Percentiles rank a stretch among this genome's conserved stretches.
These are phyloP conservation scores for Apodospora peruviana DNA, from an alignment of 495 filamentous ascomycete genomes.

Conservation along the genomic window DNA sequence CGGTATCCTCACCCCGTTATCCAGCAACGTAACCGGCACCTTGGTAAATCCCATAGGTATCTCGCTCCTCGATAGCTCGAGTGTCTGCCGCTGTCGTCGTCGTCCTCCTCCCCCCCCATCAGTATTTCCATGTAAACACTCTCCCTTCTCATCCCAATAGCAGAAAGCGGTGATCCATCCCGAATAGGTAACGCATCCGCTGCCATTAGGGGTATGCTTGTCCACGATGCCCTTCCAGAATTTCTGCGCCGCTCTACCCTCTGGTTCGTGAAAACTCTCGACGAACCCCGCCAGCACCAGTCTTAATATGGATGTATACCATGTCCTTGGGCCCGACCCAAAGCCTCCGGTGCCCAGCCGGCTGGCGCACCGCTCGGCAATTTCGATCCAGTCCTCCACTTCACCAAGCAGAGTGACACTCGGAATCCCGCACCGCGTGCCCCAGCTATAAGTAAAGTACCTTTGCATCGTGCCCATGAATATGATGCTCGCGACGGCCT, in stretches of 20 bases:
- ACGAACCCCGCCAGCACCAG: conserved; percentile 31
- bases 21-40: conserved; percentile 29
- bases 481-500: conserved; percentile 34
- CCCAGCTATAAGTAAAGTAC: conserved; percentile 38
- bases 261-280: conserved; percentile 27
- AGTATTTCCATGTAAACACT: conserved; percentile 21
- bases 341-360: conserved; percentile 20
- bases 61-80: conserved; percentile 20
- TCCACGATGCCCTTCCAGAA: conserved; percentile 36
- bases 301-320: conserved; percentile 21
- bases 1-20: conserved; percentile 21
- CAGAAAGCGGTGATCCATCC: conserved; percentile 41
- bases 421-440: conserved; percentile 36
- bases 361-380: conserved; percentile 25
- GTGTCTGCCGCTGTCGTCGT: conserved; percentile 1
- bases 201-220: conserved; percentile 26
- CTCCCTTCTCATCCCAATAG: conserved; percentile 36
- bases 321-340: conserved; percentile 25
- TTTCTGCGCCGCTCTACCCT: conserved; percentile 8
- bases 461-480: conserved; percentile 44
- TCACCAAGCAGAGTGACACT: conserved; percentile 37
- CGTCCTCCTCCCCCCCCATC: background rate
- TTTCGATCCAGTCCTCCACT: conserved; percentile 31
- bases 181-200: conserved; percentile 29
- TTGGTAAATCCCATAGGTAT: conserved; percentile 34